Evolutionary conservation across 805 yeast genomes (phyloP), one percentile per base, ranked within the genome.

Genomic region (Candida morakotiae): DNA sequence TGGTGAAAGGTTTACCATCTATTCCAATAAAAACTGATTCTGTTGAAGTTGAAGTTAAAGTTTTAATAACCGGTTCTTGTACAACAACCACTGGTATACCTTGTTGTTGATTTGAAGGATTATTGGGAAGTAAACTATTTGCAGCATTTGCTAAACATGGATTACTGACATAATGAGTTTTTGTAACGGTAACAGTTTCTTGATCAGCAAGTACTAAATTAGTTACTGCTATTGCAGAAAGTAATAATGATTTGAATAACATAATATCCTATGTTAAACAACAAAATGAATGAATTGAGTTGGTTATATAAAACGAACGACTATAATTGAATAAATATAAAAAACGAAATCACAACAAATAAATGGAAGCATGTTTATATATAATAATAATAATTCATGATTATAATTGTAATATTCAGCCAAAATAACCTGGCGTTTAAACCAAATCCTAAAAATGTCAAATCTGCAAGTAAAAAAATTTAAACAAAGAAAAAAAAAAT

Each of bases 81-180:
- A 59, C 64, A 31, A 62, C 52, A 2, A 53, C 60, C n/a, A 63
- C 39, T 11, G 52, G 51, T 23, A 63, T 59, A 20, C 69, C 69
- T 3, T 48, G 39, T 9, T 50, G 37, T 19, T 43, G 24, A 14
- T 45, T 40, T 7, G 36, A 27, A 8, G 53, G 55, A 28, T 52
- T 47, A n/a, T 41, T 42, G 9, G 48, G 42, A 14, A 57, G 40
- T n/a, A 49, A 45, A 3, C 49, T 40, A 17, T 43, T 39, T 24
- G 54, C 44, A 15, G 41, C 42, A 18, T 44, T 31, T 33, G 41
- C 30, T 39, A 56, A 50, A 44, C 58, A 54, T 7, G 34, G 45
- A 10, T 57, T 55, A 8, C 56, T 48, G 26, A 55, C 43, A 36
- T 53, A 53, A 32, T 54, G 53, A 7, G 64, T 56, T 9, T 49